phyloP scores from a whole-genome alignment of 2,329 filamentous ascomycete species.

The Diaporthe sp. region DNA sequence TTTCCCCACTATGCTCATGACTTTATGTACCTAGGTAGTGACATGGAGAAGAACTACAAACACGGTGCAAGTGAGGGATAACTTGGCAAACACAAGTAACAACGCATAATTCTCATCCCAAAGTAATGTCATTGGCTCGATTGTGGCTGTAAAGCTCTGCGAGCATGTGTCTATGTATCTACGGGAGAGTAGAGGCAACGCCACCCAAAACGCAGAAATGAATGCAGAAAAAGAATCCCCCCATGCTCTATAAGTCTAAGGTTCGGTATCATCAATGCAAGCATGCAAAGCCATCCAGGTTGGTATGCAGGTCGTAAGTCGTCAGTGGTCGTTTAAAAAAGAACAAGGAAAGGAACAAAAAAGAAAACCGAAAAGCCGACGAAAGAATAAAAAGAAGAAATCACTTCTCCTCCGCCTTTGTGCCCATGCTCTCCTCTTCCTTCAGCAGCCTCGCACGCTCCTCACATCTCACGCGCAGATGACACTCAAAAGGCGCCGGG shows the following conservation, averaged over 20 bases:
- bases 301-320: conserved; percentile 33
- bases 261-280: conserved; percentile 29
- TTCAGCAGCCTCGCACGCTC: conserved; percentile 33
- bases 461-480: conserved; percentile 37
- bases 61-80: neutral
- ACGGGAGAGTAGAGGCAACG: neutral
- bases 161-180: conserved; percentile 19
- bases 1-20: neutral
- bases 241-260: conserved; percentile 29
- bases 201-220: neutral
- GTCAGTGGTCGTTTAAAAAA: conserved; percentile 12
- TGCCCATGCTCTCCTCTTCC: conserved; percentile 1
- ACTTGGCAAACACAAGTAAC: neutral
- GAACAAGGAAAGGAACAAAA: neutral
- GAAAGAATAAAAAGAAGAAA: too few relatives aligned
- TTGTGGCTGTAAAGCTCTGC: conserved; percentile 1
- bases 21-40: neutral
- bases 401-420: neutral
- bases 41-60: neutral
- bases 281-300: conserved; percentile 6
- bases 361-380: too few relatives aligned
- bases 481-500: conserved; percentile 43
- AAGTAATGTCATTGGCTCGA: neutral
- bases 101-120: neutral
- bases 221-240: neutral